Percentiles rank a stretch among this genome's conserved stretches.
phyloP scores from a whole-genome alignment of 2,329 filamentous ascomycete species.

The Thelonectria discophora region DNA sequence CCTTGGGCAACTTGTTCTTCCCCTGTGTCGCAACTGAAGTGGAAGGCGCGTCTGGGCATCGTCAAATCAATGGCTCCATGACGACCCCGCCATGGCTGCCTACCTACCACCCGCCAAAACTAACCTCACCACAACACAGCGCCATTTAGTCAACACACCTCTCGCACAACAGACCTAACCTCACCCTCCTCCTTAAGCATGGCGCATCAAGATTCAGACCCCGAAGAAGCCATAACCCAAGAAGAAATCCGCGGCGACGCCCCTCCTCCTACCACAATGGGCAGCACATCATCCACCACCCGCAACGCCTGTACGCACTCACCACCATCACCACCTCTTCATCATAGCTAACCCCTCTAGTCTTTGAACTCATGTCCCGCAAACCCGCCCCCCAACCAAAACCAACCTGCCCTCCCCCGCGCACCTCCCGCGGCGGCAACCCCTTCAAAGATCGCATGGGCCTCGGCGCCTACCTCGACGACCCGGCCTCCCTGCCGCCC shows the following conservation, averaged over 20 bases:
- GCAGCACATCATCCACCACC: slow-evolving; percentile 11
- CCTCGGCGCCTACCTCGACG: slow-evolving; percentile 71
- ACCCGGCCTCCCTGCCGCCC: slow-evolving; percentile 69
- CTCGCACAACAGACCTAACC: neutral
- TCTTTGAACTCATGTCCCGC: slow-evolving; percentile 49
- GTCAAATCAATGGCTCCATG: no score
- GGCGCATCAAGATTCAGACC: slow-evolving; percentile 39
- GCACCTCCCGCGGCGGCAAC: slow-evolving; percentile 35
- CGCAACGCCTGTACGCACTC: slow-evolving; percentile 55
- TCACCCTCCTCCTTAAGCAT: slow-evolving; percentile 24
- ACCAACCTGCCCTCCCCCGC: slow-evolving; percentile 37
- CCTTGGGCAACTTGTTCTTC: no score
- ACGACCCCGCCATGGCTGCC: neutral
- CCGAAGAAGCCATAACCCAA: slow-evolving; percentile 53
- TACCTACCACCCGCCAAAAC: neutral
- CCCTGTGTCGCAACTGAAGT: no score
- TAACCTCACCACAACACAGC: neutral
- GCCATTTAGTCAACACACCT: no score
- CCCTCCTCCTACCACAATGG: slow-evolving; percentile 33
- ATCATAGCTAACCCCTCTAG: slow-evolving; percentile 14
- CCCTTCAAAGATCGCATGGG: slow-evolving; percentile 64
- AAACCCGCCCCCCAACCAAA: slow-evolving; percentile 45
- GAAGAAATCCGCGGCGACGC: slow-evolving; percentile 53
- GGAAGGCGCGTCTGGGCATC: no score
- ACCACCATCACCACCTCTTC: neutral